Base-by-base conservation (phyloP, 2,329 filamentous ascomycete genomes). In the Aspergillus sp. region DNA sequence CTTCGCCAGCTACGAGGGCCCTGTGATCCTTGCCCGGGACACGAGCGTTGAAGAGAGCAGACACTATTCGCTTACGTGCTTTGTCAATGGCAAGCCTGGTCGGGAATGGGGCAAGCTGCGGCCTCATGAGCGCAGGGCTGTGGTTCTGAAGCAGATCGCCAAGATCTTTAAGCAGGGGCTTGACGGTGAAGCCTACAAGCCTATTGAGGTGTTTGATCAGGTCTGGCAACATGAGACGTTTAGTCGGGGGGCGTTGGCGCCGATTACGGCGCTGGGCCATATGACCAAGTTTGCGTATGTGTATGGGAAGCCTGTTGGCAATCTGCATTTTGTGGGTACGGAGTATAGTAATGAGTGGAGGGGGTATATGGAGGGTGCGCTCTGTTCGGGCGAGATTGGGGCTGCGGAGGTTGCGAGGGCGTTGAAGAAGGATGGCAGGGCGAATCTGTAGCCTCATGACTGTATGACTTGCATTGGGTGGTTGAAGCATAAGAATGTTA, bases 301-400 rank as follows among this genome's bases (percentile, higher is more conserved):
- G 4, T 61, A 80, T 12, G 54, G 41, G 2, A 70, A 67, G 5
- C 62, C 65, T 0, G 64, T 70, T 47, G 71, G 76, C 5, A 73
- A 79, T 37, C 30, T 84, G 3, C 78, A 84, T 62, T 86, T 84
- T 63, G 81, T 77, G 1, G 83, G 83, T 0, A 84, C 82, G 0
- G 83, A 86, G 70, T 81, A 78, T 1, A 76, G 78, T 0, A 72
- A 65, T 3, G 77, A 81, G 56, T 85, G 83, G 82, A 81, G 80
- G 56, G 82, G 83, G 0, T 85, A 84, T 63, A 84, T 86, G 81
- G 83, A 86, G 59, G 83, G 83, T 2, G 83, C 83, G 0, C 69
- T 85, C 12, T 64, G 77, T 4, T 78, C 73, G 47, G 83, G 83
- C 1, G 73, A 82, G 57, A 67, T 77, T 15, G 83, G 73, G 2